phyloP scores from a whole-genome alignment of 257 asterid species.

The Cynanchum wilfordii region DNA sequence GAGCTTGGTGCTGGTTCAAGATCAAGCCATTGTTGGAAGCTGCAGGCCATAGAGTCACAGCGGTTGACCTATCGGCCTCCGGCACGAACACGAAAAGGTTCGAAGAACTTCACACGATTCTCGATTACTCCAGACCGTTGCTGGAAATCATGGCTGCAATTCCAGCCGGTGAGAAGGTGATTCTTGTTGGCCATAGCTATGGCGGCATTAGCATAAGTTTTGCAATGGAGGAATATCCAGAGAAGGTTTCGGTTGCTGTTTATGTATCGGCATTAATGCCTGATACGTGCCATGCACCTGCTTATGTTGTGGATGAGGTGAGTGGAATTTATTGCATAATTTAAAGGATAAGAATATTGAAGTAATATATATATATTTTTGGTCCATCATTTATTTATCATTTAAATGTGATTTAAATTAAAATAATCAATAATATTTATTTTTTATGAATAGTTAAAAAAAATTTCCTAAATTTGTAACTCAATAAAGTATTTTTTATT shows the following conservation, averaged over 20 bases:
- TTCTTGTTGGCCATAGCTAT: slow-evolving; percentile 27
- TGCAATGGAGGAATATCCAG: slow-evolving; percentile 23
- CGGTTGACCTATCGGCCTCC: slow-evolving; percentile 19
- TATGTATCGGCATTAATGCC: slow-evolving; percentile 26
- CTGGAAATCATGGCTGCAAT: slow-evolving; percentile 17
- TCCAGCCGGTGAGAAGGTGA: slow-evolving; percentile 21
- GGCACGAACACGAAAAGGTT: slow-evolving; percentile 6
- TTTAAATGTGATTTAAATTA: too few species aligned
- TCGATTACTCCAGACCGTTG: slow-evolving; percentile 14
- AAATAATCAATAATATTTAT: too few species aligned
- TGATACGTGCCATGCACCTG: too few species aligned
- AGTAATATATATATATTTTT: too few species aligned
- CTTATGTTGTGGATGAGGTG: too few species aligned
- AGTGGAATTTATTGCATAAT: slow-evolving; percentile 1
- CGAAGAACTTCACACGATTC: not conserved
- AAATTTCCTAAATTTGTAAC: too few species aligned
- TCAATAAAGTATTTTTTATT: too few species aligned
- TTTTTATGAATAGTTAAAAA: too few species aligned
- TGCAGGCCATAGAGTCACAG: slow-evolving; percentile 12
- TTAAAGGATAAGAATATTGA: too few species aligned
- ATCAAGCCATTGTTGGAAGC: slow-evolving; percentile 10
- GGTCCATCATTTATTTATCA: too few species aligned
- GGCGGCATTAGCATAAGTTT: slow-evolving; percentile 27
- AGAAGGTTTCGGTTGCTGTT: slow-evolving; percentile 22
- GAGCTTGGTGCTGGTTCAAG: slow-evolving; percentile 18